Evolutionary conservation across 2,329 filamentous ascomycete species (phyloP).

Genomic region (Xylariaceae sp.): DNA sequence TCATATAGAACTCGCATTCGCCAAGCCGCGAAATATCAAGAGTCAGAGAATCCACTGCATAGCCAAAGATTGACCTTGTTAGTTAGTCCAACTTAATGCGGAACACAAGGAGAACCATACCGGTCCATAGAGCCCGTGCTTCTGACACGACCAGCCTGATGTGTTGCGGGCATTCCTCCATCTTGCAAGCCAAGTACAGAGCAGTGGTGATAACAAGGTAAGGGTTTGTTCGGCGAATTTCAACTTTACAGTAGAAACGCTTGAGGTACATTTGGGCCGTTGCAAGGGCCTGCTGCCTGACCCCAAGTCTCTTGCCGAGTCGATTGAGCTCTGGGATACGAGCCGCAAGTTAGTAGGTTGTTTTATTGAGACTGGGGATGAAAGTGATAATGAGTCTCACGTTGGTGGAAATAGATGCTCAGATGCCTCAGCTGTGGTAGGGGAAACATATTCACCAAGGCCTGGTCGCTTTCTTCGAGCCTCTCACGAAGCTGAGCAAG

Average conservation of each 20-base stretch:
- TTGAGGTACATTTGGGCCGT: constrained; percentile 96
- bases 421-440: constrained; percentile 82
- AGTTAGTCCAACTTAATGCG: constrained; percentile 11
- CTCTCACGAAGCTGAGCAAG: constrained; percentile 76
- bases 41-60: constrained; percentile 65
- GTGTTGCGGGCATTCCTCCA: constrained; percentile 96
- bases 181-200: constrained; percentile 94
- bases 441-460: constrained; percentile 77
- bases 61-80: constrained; percentile 16
- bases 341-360: constrained; percentile 19
- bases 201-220: constrained; percentile 93
- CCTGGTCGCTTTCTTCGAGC: constrained; percentile 77
- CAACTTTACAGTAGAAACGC: constrained; percentile 88
- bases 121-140: constrained; percentile 82
- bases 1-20: constrained; percentile 92
- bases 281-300: constrained; percentile 90
- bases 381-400: constrained; percentile 54
- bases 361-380: background rate
- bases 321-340: constrained; percentile 71
- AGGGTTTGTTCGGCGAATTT: constrained; percentile 90
- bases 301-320: constrained; percentile 80
- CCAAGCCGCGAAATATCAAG: constrained; percentile 84
- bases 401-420: constrained; percentile 90
- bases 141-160: constrained; percentile 90
- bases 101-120: constrained; percentile 46